Conservation (phyloP, 371 early-diverging fungal genomes). For the Mortierella sp. region DNA sequence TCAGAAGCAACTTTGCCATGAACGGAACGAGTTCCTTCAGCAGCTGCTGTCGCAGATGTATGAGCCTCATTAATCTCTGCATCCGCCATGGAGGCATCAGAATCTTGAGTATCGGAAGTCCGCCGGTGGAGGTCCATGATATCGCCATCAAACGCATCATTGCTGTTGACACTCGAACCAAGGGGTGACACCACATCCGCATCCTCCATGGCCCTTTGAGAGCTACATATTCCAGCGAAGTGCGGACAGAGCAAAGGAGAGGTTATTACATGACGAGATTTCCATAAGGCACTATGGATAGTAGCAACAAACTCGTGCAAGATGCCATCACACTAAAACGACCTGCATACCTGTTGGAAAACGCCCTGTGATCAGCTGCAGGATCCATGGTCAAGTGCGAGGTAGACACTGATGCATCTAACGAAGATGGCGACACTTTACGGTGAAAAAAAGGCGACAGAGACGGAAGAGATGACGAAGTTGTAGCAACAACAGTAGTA, state of each 20-base stretch:
- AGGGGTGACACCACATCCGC: conserved; percentile 17
- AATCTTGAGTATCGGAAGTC: conserved; percentile 1
- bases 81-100: conserved; percentile 14
- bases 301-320: too few species aligned
- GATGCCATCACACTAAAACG: too few species aligned
- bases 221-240: neutral
- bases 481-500: neutral
- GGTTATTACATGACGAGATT: neutral
- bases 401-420: neutral
- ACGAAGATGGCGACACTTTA: neutral
- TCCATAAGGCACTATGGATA: too few species aligned
- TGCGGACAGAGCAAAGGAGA: neutral
- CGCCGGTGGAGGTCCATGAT: conserved; percentile 27
- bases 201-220: conserved; percentile 6
- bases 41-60: neutral
- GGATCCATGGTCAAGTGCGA: neutral
- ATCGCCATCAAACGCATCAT: conserved; percentile 27
- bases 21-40: too few species aligned
- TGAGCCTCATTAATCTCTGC: neutral
- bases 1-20: neutral
- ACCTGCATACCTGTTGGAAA: too few species aligned
- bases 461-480: conserved; percentile 7
- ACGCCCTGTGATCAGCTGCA: neutral
- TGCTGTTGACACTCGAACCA: conserved; percentile 21
- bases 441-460: conserved; percentile 2